Base-by-base conservation (phyloP, 1,284 basidiomycete genomes). In the Bondarzewia mesenterica region DNA sequence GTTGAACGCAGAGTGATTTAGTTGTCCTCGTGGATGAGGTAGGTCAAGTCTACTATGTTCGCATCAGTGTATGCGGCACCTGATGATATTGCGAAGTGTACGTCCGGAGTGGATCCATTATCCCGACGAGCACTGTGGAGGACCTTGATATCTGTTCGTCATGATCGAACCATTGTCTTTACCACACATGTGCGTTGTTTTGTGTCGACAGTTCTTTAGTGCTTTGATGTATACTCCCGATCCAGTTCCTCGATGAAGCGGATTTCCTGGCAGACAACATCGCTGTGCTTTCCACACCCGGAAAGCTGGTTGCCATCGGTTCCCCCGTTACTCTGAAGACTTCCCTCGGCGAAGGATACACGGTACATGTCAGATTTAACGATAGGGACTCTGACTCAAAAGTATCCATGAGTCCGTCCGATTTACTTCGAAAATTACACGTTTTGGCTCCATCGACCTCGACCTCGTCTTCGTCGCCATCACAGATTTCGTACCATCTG, bases 241-340 rank as follows among this genome's bases (percentile, higher is more conserved):
- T n/a, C n/a, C 54, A 80, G 75, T 85, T 89, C 63, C 70, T 89
- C 4, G 88, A 91, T 55, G 87, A 91, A 64, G 86, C 86, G 0
- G 88, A 90, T 59, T 69, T 89, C 14, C 68, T 91, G 7, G 88
- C 80, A 0, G 87, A 90, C 55, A 70, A 78, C 10, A 85, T 91
- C 43, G 83, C 82, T 0, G 82, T 90, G 44, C 68, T 91, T 4
- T 81, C 82, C 20, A 77, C 84, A 0, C 88, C 87, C 3, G 88
- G 87, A 7, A 83, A 80, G 54, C 67, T 89, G 1, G 74, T 90
- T 2, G 86, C 85, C 0, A 70, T 80, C 40, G 87, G 85, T 6
- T 74, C 82, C 1, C 88, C 88, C 3, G 85, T 90, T 1, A 60
- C 76, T 18, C 70, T 91, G 35, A 91, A 91, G 62, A 77, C 75